Evolutionary conservation across 2,329 filamentous ascomycete genomes (phyloP).

Genomic region (Pseudocercospora vitis): DNA sequence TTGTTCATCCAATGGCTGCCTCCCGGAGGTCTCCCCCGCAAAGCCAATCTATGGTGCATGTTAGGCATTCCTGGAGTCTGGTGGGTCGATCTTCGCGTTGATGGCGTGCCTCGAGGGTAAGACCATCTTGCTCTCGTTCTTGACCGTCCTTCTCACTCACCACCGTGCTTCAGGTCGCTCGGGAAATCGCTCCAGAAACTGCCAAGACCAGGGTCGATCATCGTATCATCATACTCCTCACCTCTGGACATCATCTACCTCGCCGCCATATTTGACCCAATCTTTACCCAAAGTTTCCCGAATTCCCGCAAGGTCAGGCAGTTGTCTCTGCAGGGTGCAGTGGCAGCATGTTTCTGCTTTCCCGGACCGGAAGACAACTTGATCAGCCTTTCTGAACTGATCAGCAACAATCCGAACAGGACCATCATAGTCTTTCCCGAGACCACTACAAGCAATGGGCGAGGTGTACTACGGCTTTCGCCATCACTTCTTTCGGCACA

Average conservation of each 20-base stretch:
- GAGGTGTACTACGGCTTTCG: slow-evolving; percentile 81
- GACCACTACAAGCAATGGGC: slow-evolving; percentile 90
- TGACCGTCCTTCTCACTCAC: not conserved
- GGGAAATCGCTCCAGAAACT: slow-evolving; percentile 70
- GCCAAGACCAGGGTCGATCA: slow-evolving; percentile 75
- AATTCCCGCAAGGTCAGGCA: slow-evolving; percentile 64
- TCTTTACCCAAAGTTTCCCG: slow-evolving; percentile 87
- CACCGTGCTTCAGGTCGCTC: slow-evolving; percentile 55
- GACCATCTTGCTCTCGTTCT: slow-evolving; percentile 25
- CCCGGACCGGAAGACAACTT: slow-evolving; percentile 28
- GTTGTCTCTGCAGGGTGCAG: slow-evolving; percentile 73
- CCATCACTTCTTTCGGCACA: slow-evolving; percentile 71
- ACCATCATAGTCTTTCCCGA: slow-evolving; percentile 89
- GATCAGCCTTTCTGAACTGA: slow-evolving; percentile 49
- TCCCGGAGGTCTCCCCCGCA: slow-evolving; percentile 67
- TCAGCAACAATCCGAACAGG: slow-evolving; percentile 68
- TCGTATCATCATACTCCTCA: slow-evolving; percentile 87
- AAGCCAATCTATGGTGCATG: slow-evolving; percentile 82
- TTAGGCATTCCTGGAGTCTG: slow-evolving; percentile 88
- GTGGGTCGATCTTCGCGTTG: slow-evolving; percentile 98
- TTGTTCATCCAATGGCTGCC: slow-evolving; percentile 68
- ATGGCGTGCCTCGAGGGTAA: slow-evolving; percentile 88
- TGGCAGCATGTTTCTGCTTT: slow-evolving; percentile 56
- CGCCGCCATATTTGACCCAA: slow-evolving; percentile 90
- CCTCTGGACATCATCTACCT: slow-evolving; percentile 93